phyloP scores from a whole-genome alignment of 2,329 filamentous ascomycete species.

The Penicillium expansum region DNA sequence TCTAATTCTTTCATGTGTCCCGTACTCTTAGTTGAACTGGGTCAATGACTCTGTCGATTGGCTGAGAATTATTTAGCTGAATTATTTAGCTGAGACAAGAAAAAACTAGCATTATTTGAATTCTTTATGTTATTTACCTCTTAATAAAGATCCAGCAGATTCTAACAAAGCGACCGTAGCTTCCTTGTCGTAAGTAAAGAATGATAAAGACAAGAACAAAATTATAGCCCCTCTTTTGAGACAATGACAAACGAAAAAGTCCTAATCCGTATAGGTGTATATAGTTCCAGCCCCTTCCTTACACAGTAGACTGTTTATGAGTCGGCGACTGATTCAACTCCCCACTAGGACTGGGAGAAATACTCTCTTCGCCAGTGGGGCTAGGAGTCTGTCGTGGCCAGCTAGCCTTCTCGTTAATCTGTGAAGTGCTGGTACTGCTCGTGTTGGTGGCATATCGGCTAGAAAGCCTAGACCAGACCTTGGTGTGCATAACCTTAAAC shows the following conservation, averaged over 20 bases:
- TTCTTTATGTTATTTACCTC: neutral
- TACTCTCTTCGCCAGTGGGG: neutral
- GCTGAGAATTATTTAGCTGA: neutral
- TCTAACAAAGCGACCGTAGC: neutral
- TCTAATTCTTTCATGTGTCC: neutral
- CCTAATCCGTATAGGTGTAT: too few species aligned
- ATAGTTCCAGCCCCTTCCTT: neutral
- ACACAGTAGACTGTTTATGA: neutral
- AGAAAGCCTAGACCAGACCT: constrained; percentile 11
- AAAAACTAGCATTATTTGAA: neutral
- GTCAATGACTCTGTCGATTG: neutral
- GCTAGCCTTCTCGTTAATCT: constrained; percentile 8
- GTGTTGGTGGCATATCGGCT: constrained; percentile 4
- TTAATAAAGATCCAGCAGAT: neutral
- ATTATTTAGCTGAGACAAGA: too few species aligned
- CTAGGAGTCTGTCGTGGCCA: constrained; percentile 13
- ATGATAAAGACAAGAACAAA: neutral
- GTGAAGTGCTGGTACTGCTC: constrained; percentile 9
- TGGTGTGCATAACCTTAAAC: constrained; percentile 22
- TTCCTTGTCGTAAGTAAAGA: neutral
- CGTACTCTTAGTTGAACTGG: neutral
- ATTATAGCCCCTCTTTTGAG: neutral
- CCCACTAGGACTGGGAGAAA: neutral
- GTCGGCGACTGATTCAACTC: neutral
- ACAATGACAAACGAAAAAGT: neutral